A percentile compares a stretch with the other conserved stretches of the same genome.
phyloP scores from a whole-genome alignment of 192 early-diverging fungal genomes.

The Backusella mclennaniae region DNA sequence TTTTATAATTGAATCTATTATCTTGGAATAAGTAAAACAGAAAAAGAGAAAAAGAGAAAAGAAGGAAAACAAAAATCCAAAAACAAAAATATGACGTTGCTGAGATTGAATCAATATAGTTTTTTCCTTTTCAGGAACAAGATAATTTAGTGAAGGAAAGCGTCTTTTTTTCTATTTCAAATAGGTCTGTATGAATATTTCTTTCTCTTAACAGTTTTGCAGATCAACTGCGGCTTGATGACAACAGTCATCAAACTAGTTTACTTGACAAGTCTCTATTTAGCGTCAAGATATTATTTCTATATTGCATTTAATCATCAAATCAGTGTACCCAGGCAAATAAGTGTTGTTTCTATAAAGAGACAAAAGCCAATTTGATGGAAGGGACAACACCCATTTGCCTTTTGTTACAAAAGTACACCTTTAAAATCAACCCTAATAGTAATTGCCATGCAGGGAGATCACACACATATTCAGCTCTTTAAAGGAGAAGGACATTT shows the following conservation, averaged over 20 bases:
- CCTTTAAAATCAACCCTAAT: neutral
- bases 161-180: neutral
- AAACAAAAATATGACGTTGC: neutral
- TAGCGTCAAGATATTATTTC: neutral
- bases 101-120: neutral
- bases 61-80: neutral
- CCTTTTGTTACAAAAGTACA: neutral
- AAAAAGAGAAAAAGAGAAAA: neutral
- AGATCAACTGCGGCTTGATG: neutral
- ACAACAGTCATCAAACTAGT: neutral
- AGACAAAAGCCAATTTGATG: neutral
- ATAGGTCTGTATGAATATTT: neutral
- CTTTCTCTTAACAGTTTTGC: neutral
- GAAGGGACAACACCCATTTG: neutral
- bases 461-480: neutral
- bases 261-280: neutral
- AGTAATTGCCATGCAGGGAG: neutral
- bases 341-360: neutral
- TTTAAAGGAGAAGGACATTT: neutral
- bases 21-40: neutral
- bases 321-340: neutral
- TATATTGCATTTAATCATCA: neutral
- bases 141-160: neutral
- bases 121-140: conserved; percentile 3
- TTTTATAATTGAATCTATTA: neutral